phyloP scores from a whole-genome alignment of 345 rosid species.

The Citrus unshiu region DNA sequence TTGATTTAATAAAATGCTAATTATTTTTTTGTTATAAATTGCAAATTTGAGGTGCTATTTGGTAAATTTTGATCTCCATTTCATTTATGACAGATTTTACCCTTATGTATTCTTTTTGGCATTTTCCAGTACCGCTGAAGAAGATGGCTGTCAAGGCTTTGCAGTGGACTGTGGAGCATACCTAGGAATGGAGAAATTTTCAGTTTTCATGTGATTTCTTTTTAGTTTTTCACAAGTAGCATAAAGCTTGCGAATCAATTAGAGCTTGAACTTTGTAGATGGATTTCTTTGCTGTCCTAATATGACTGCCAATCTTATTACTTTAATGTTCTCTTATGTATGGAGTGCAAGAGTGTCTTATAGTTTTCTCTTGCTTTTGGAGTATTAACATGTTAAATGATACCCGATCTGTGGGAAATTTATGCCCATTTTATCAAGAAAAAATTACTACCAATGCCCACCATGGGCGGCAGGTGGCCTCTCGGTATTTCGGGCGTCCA shows the following conservation, averaged over 20 bases:
- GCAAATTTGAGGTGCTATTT: neutral
- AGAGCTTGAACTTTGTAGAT: neutral
- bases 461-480: too few relatives aligned
- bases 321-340: neutral
- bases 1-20: neutral
- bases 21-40: too few relatives aligned
- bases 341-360: neutral
- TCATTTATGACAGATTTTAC: neutral
- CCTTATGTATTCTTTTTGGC: neutral
- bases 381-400: too few relatives aligned
- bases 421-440: too few relatives aligned
- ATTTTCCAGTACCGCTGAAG: slow-evolving; percentile 1
- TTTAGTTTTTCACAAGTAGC: neutral
- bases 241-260: neutral
- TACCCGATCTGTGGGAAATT: too few relatives aligned
- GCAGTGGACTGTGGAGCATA: neutral
- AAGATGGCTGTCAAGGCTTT: neutral
- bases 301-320: neutral
- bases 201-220: neutral
- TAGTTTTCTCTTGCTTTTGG: neutral
- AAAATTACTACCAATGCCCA: too few relatives aligned
- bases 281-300: neutral
- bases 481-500: too few relatives aligned
- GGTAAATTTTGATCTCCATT: neutral
- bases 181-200: neutral